Base-by-base conservation (phyloP, 2,329 filamentous ascomycete species). In the Colletotrichum melonis region DNA sequence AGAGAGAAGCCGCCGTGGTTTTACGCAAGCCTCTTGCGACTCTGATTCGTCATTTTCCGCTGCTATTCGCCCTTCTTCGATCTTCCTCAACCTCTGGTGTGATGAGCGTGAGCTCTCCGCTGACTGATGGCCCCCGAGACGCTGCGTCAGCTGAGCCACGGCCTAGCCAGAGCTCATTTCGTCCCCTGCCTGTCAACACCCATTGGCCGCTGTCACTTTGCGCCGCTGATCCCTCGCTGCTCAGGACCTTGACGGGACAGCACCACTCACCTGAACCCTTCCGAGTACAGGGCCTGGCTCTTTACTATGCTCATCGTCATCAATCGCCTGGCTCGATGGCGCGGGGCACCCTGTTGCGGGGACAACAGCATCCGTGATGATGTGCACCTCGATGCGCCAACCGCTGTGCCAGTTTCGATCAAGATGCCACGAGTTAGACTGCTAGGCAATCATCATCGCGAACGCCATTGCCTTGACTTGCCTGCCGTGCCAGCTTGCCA, bases 91-190 rank as follows among this genome's bases (percentile, higher is more conserved):
- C 57, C 62, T 64, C 42, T 49, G 42, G 42, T n/a, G 8, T n/a
- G n/a, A 32, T 16, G 49, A 42, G 32, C 26, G 32, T 30, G 30
- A 69, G 35, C 24, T 24, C 64, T n/a, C 26, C 30, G 59, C 42
- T 32, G 24, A 58, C 32, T 63, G 26, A 54, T 32, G 30, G 58
- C 59, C 65, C 54, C 54, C 52, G 35, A 60, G 38, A 22, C 58
- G 32, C 54, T 69, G 42, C 28, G 60, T 73, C 67, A 73, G 71
- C 71, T 70, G 71, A 73, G 67, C 62, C 62, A 57, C 55, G 60
- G 28, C 42, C 66, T 60, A 64, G 57, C 55, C 66, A 60, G 58
- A 72, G 59, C 55, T 64, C 60, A 52, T 56, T 70, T n/a, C 38
- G n/a, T 19, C 55, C 59, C 67, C 60, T 65, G 71, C 32, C 56